A percentile compares a stretch with the other conserved stretches of the same genome.
These are phyloP conservation scores for Backusella parvicylindrica DNA, from an alignment of 192 early-diverging fungal genomes.

Conservation along the genomic window DNA sequence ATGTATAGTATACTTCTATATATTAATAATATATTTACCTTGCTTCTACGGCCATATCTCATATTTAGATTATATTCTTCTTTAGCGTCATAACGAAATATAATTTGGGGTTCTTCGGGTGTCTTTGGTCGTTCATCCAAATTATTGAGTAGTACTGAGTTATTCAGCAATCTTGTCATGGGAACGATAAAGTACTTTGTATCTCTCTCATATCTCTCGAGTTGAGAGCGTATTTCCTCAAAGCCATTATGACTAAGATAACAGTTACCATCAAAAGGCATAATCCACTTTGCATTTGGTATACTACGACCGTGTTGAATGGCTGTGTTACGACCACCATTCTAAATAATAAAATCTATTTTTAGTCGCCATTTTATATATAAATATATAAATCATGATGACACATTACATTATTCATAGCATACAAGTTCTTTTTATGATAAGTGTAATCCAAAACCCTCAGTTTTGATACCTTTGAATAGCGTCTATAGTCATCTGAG, in stretches of 20 bases:
- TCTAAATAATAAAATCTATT: conserved; percentile 36
- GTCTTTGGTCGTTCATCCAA: conserved; percentile 50
- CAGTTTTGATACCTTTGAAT: conserved; percentile 55
- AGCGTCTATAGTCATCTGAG: conserved; percentile 54
- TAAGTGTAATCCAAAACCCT: conserved; percentile 59
- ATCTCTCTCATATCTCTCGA: conserved; percentile 41
- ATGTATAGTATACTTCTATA: background rate
- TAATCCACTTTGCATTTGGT: conserved; percentile 52
- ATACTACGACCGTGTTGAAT: conserved; percentile 47
- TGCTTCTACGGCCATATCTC: conserved; percentile 62
- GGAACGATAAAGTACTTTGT: conserved; percentile 61
- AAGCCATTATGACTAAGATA: conserved; percentile 52
- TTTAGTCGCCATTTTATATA: background rate
- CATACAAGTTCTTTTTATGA: conserved; percentile 62
- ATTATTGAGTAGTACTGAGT: conserved; percentile 47
- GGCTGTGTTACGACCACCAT: conserved; percentile 58
- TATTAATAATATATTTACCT: conserved; percentile 37
- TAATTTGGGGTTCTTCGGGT: conserved; percentile 60
- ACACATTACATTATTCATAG: conserved; percentile 62
- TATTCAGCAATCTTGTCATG: conserved; percentile 58
- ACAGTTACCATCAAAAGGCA: conserved; percentile 65
- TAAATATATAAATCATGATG: background rate
- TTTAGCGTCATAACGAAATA: conserved; percentile 52
- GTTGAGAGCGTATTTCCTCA: conserved; percentile 48
- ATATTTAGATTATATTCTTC: conserved; percentile 56